Evolutionary conservation across 2,329 filamentous ascomycete genomes (phyloP), one percentile per base, ranked within the genome.

Genomic region (Teratosphaeria zuluensis): DNA sequence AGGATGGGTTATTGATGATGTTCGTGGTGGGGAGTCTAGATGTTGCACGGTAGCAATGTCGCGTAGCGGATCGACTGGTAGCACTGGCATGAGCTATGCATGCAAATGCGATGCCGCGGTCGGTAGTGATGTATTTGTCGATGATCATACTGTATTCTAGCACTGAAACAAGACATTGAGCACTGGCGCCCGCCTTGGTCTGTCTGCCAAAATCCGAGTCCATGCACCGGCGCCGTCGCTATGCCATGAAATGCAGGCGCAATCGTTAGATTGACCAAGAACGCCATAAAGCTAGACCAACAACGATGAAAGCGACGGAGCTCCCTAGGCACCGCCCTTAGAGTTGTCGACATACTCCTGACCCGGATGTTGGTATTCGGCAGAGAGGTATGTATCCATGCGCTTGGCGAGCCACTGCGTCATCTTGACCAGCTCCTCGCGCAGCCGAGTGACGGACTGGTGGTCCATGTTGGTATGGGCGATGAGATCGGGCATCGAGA

Each of bases 391-490:
- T 28, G 82, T 82, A 59, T 84, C 80, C 14, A 86, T 84, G 68
- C 92, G 85, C 66, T 87, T 88, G 60, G 86, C 83, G 58, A 99
- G 80, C 90, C 92, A 99, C 57, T 84, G 81, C 11, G 87, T 90
- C 74, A 99, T 86, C 74, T 91, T 92, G 65, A 84, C 82, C 16
- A 99, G 81, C 72, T 99, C 94, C 68, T 96, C 90, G 12, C 91
- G 87, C 30, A 97, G 83, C 53, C 91, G 88, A 62, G 87, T 88
- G 51, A 96, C 90, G 2, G 91, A 92, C 72, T 95, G 91, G 56
- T 87, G 81, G 69, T 97, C 94, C 91, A 99, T 96, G 75, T 97
- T 97, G 56, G 94, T 99, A 73, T 99, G 94, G 3, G 92, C 92
- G 62, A 97, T 86, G 48, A 97, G 84, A 71, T 99, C 94, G 0